phyloP scores from a whole-genome alignment of 495 filamentous ascomycete species.

The Achaetomiella virescens region DNA sequence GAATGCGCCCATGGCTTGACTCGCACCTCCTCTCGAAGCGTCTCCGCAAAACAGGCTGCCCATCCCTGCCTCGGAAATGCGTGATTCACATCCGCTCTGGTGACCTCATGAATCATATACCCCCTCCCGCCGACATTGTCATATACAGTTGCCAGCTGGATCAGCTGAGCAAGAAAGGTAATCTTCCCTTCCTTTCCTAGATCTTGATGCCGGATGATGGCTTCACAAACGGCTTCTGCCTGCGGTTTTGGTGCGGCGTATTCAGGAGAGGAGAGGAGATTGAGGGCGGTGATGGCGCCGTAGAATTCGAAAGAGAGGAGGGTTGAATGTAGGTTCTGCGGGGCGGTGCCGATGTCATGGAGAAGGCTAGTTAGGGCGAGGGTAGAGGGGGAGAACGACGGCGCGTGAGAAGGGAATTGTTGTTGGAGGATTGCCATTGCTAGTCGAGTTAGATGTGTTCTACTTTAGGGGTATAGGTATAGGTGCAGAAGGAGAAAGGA shows the following conservation, averaged over 20 bases:
- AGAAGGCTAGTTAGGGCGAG: too few relatives aligned
- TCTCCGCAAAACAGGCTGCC: constrained; percentile 67
- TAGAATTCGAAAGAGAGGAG: too few relatives aligned
- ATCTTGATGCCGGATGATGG: too few relatives aligned
- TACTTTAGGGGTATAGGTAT: neutral
- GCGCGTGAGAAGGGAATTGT: constrained; percentile 49
- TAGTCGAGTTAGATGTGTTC: neutral
- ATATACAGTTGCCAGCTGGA: constrained; percentile 70
- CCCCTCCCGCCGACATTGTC: constrained; percentile 66
- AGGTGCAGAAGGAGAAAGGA: neutral
- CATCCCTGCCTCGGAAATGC: constrained; percentile 61
- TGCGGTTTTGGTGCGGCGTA: too few relatives aligned
- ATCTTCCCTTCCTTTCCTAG: too few relatives aligned
- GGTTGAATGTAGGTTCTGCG: too few relatives aligned
- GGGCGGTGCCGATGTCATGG: constrained; percentile 75
- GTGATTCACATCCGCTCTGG: constrained; percentile 58
- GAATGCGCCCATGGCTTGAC: too few relatives aligned
- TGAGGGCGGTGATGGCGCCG: too few relatives aligned
- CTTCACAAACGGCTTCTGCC: too few relatives aligned
- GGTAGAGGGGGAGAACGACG: constrained; percentile 44
- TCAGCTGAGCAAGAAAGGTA: constrained; percentile 61
- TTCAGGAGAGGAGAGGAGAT: too few relatives aligned
- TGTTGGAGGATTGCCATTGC: constrained; percentile 48
- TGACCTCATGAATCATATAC: constrained; percentile 56
- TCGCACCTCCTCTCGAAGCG: constrained; percentile 56